Conservation (phyloP, 2,329 filamentous ascomycete genomes). For the Ceratocystiopsis minuta region DNA sequence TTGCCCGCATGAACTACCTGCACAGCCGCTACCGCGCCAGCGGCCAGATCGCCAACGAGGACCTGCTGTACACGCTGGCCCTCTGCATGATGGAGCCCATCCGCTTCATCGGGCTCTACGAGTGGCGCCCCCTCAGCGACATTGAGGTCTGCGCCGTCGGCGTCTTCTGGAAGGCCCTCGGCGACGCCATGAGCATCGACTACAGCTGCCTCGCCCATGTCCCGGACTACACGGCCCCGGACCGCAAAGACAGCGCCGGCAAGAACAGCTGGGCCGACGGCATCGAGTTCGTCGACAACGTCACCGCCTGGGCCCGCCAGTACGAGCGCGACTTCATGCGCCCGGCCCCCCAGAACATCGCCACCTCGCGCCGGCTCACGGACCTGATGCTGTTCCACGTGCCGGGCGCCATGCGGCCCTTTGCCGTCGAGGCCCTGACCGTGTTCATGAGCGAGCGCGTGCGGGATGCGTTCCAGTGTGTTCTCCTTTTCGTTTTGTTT, state of each 20-base stretch:
- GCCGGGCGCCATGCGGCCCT: constrained; percentile 25
- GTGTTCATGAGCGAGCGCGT: constrained; percentile 47
- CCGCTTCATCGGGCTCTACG: constrained; percentile 44
- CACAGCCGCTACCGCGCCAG: constrained; percentile 17
- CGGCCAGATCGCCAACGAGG: constrained; percentile 19
- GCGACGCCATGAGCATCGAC: constrained; percentile 49
- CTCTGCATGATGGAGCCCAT: constrained; percentile 50
- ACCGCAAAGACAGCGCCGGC: too few relatives aligned
- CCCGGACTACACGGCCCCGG: constrained; percentile 8
- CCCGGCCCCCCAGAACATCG: constrained; percentile 28
- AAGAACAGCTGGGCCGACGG: constrained; percentile 25
- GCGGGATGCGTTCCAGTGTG: constrained; percentile 48
- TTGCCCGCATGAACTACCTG: constrained; percentile 22
- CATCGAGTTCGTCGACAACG: constrained; percentile 31
- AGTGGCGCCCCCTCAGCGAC: constrained; percentile 51
- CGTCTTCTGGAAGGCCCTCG: constrained; percentile 53
- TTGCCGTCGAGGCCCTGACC: constrained; percentile 32
- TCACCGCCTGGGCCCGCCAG: constrained; percentile 26
- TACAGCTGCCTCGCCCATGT: constrained; percentile 22
- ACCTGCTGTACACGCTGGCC: constrained; percentile 22
- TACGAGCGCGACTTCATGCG: constrained; percentile 46
- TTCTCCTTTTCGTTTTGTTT: too few relatives aligned
- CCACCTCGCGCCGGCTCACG: constrained; percentile 39
- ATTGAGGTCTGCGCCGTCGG: constrained; percentile 51
- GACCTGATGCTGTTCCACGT: constrained; percentile 40